Evolutionary conservation across 306 rosid species (phyloP).

Genomic region (Prunus mira): DNA sequence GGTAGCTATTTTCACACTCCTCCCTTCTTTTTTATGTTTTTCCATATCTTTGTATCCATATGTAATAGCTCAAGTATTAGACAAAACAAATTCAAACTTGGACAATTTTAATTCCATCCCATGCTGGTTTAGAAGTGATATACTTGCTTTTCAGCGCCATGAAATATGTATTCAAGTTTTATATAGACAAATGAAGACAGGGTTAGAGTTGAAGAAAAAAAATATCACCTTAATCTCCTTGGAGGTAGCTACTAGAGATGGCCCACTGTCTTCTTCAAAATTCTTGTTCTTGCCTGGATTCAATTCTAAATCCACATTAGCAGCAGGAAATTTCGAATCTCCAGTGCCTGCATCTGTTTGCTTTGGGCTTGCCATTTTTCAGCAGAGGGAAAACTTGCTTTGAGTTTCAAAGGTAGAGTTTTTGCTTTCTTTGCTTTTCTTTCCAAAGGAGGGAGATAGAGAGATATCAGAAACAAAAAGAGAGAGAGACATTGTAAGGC

Average conservation of each 20-base stretch:
- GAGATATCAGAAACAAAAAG: slow-evolving; percentile 1
- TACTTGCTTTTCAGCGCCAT: too few species aligned
- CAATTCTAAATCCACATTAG: slow-evolving; percentile 35
- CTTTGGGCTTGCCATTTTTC: slow-evolving; percentile 43
- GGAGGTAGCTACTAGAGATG: slow-evolving; percentile 45
- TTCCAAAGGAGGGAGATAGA: not conserved
- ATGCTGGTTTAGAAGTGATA: too few species aligned
- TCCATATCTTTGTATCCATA: too few species aligned
- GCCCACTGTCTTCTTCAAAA: slow-evolving; percentile 41
- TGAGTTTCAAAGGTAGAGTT: not conserved
- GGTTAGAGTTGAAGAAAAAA: not conserved
- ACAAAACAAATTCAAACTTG: too few species aligned
- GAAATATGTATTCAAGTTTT: not conserved
- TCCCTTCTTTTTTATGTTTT: not conserved
- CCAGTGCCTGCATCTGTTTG: slow-evolving; percentile 7
- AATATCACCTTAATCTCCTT: slow-evolving; percentile 43
- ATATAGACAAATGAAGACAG: not conserved
- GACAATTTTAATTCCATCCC: too few species aligned
- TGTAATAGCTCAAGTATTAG: too few species aligned
- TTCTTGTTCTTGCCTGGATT: slow-evolving; percentile 29
- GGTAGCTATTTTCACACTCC: not conserved
- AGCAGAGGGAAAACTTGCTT: not conserved
- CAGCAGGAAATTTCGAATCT: slow-evolving; percentile 40
- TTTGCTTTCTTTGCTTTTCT: not conserved
- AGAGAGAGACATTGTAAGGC: slow-evolving; percentile 3